Base-by-base conservation (phyloP, 129 eudicot species). In the Rutidosis leptorrhynchoides region DNA sequence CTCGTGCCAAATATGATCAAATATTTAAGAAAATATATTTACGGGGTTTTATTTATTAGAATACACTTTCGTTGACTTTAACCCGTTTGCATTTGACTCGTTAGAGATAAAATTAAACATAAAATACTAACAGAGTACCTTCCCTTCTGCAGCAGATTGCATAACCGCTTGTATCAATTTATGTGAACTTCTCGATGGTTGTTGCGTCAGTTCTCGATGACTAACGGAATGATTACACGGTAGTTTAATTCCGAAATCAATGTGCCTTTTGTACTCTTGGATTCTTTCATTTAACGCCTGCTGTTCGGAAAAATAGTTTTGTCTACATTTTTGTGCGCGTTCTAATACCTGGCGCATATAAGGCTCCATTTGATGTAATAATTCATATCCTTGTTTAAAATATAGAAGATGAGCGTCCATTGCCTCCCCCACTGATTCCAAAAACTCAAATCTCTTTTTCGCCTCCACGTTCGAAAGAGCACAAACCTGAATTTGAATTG, bases 321-420 rank as follows among this genome's bases (percentile, higher is more conserved):
- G 84, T 79, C 87, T 83, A 23, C 84, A 79, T 42, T 88, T 83
- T 65, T 85, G 85, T 28, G 95, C 86, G 78, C 76, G 67, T 76
- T 76, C 67, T 75, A 88, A 71, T 25, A 92, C 98, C 96, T 92
- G 95, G 54, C 70, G 75, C 29, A 92, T 88, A 70, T 69, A 88
- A 74, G 98, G 98, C 77, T 92, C 95, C 95, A 92, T 83, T 69
- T 85, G 95, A 83, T 81, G 95, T 71, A 92, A 79, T 16, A 92
- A 81, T 60, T 92, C 98, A 51, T 92, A 92, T 17, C 95, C 98
- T 91, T 86, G 89, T 73, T 88, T 92, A 64, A 88, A 92, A 71
- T 72, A 92, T 52, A 73, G 84, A 70, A 92, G 98, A 78, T 92
- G 98, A 52, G 96, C 87, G n/a, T 83, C 91, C 98, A 92, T 86